Conservation (phyloP, 2,329 filamentous ascomycete species). For the Aspergillus sclerotialis region DNA sequence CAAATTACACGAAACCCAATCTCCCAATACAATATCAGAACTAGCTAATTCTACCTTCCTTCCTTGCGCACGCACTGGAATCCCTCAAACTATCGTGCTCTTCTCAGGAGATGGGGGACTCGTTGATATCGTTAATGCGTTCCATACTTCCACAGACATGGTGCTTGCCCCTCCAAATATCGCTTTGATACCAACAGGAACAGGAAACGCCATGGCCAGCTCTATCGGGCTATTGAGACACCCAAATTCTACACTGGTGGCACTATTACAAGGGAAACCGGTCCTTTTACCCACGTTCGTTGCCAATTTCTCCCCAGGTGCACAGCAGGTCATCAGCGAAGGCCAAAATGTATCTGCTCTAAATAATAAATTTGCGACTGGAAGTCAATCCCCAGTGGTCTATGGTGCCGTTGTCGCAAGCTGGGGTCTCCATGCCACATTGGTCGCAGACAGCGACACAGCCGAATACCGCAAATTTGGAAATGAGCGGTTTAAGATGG, state of each 20-base stretch:
- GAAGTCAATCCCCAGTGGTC: conserved; percentile 28
- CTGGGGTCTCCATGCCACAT: conserved; percentile 81
- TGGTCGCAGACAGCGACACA: conserved; percentile 90
- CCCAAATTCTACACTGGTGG: conserved; percentile 43
- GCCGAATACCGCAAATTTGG: conserved; percentile 71
- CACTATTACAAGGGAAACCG: conserved; percentile 53
- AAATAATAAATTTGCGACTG: conserved; percentile 8
- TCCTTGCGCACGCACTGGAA: conserved; percentile 41
- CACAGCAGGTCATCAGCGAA: conserved; percentile 39
- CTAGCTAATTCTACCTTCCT: conserved; percentile 50
- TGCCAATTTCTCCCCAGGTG: conserved; percentile 54
- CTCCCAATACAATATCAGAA: conserved; percentile 55
- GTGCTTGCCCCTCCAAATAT: conserved; percentile 48
- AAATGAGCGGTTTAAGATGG: conserved; percentile 73
- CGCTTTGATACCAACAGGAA: conserved; percentile 47
- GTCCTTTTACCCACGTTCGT: conserved; percentile 56
- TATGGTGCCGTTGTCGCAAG: conserved; percentile 79
- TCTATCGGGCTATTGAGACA: conserved; percentile 27
- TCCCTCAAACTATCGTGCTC: conserved; percentile 60
- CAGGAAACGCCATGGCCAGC: conserved; percentile 40
- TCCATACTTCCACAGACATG: conserved; percentile 25
- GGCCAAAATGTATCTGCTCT: conserved; percentile 35
- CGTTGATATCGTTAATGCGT: conserved; percentile 71
- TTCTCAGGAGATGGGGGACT: conserved; percentile 84
- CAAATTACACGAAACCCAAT: conserved; percentile 56